Conservation (phyloP, 2,329 filamentous ascomycete species). For the Colletotrichum gigasporum region DNA sequence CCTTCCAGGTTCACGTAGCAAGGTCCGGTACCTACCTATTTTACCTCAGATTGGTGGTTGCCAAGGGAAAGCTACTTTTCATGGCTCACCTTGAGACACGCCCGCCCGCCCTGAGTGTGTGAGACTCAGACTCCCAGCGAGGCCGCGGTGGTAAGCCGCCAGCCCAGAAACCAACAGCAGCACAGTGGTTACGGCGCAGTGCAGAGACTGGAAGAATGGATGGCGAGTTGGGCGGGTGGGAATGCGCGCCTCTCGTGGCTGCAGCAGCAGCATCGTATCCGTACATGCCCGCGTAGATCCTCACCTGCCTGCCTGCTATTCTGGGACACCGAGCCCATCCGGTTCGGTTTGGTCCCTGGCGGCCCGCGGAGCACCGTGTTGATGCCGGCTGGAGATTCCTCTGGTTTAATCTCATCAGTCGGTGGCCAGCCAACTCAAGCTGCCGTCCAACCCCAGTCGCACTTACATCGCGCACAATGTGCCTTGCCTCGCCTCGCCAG, state of each 20-base stretch:
- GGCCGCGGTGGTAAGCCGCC: too few relatives aligned
- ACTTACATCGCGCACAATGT: not conserved
- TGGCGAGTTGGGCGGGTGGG: not conserved
- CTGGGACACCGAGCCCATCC: not conserved
- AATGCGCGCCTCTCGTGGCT: not conserved
- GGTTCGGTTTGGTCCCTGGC: not conserved
- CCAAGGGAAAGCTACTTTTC: not conserved
- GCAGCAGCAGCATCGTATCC: not conserved
- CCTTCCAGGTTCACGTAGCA: too few relatives aligned
- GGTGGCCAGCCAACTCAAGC: too few relatives aligned
- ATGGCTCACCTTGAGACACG: not conserved
- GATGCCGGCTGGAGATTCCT: too few relatives aligned
- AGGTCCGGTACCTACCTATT: too few relatives aligned
- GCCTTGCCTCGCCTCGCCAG: not conserved
- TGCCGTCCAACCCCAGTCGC: not conserved
- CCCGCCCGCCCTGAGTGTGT: not conserved
- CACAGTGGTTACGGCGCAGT: not conserved
- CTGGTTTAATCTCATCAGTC: too few relatives aligned
- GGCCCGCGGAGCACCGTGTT: not conserved
- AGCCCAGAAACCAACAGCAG: too few relatives aligned
- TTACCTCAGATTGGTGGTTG: too few relatives aligned
- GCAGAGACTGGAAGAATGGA: not conserved
- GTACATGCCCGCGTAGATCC: conserved; percentile 7
- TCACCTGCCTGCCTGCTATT: conserved; percentile 5
- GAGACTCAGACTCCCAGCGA: not conserved